Conservation (phyloP, 441 rosid genomes). For the Arabidopsis lyrata region DNA sequence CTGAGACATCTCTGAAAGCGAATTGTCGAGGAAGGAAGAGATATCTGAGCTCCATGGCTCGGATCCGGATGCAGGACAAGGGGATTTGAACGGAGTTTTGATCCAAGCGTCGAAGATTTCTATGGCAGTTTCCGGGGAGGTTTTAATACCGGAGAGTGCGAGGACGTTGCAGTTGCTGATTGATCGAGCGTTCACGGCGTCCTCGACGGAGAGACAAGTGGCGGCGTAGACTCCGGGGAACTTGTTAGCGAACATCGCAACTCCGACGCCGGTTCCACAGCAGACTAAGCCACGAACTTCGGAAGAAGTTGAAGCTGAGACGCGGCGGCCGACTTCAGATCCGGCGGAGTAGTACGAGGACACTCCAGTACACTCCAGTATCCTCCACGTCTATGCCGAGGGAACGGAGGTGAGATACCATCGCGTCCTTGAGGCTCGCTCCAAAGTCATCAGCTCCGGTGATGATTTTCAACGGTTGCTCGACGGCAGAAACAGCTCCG, state of each 20-base stretch:
- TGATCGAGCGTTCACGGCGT: constrained; percentile 77
- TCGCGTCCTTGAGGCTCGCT: constrained; percentile 65
- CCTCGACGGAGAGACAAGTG: constrained; percentile 69
- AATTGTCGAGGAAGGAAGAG: constrained; percentile 58
- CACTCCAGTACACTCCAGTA: constrained; percentile 76
- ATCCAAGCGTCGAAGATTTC: constrained; percentile 81
- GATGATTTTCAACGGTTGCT: constrained; percentile 55
- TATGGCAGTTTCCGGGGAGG: constrained; percentile 57
- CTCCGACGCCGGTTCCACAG: constrained; percentile 88
- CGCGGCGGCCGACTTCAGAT: constrained; percentile 82
- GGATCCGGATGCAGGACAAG: constrained; percentile 74
- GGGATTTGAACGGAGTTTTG: constrained; percentile 72
- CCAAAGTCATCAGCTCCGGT: constrained; percentile 82
- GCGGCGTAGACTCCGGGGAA: constrained; percentile 85
- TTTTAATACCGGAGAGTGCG: constrained; percentile 74
- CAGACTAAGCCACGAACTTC: constrained; percentile 71
- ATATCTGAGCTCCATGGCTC: constrained; percentile 67
- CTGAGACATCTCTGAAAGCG: constrained; percentile 56
- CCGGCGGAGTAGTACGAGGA: constrained; percentile 81
- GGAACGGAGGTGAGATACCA: constrained; percentile 72
- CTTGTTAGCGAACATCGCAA: constrained; percentile 90
- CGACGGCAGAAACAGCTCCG: constrained; percentile 38
- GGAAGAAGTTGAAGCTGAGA: constrained; percentile 55
- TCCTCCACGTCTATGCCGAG: constrained; percentile 84
- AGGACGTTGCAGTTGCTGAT: constrained; percentile 86